Evolutionary conservation across 148 eudicot genomes (phyloP).

Genomic region (Silene conica): DNA sequence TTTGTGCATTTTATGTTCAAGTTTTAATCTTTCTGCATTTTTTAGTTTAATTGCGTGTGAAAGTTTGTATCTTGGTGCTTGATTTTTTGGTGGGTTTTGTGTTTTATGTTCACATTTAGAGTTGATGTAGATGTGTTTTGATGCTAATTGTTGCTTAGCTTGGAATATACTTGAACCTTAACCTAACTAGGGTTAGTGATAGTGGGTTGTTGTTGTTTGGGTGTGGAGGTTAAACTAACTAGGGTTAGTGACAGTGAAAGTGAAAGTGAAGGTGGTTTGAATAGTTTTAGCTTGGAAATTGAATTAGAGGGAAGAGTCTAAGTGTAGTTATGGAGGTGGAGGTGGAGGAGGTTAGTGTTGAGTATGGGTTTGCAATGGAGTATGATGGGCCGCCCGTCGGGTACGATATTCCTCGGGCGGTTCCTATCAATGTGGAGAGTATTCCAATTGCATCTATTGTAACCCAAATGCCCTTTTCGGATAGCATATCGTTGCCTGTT

Average conservation of each 20-base stretch:
- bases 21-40: neutral
- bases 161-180: neutral
- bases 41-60: neutral
- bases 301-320: neutral
- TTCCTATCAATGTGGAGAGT: conserved; percentile 65
- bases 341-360: conserved; percentile 41
- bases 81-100: neutral
- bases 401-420: conserved; percentile 69
- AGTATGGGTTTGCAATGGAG: conserved; percentile 76
- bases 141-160: neutral
- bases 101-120: neutral
- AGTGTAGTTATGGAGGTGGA: conserved; percentile 12
- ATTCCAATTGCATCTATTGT: conserved; percentile 86
- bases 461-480: conserved; percentile 32
- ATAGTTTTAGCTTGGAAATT: conserved; percentile 7
- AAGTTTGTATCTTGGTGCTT: conserved; percentile 4
- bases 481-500: conserved; percentile 55
- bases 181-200: conserved; percentile 4
- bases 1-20: neutral
- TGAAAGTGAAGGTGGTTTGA: conserved; percentile 7
- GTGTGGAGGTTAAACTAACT: neutral
- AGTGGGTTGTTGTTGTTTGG: neutral
- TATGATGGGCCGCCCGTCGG: conserved; percentile 85
- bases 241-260: conserved; percentile 36
- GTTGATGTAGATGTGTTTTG: conserved; percentile 4